phyloP scores from a whole-genome alignment of 768 basidiomycete species.

The Cubamyces lactineus region DNA sequence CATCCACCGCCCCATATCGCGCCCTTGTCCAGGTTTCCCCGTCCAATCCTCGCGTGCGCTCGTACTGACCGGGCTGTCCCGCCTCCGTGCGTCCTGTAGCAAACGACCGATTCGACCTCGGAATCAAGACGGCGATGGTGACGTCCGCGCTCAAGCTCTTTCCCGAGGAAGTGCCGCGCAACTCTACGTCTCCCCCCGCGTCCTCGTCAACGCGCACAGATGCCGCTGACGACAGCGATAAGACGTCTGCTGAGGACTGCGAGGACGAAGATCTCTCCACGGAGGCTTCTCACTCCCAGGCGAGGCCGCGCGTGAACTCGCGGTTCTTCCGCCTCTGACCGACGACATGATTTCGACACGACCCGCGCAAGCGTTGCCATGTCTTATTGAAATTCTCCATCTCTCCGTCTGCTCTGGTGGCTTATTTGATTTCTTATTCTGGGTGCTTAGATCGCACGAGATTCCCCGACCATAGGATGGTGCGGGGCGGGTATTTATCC shows the following conservation, averaged over 20 bases:
- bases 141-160: constrained; percentile 22
- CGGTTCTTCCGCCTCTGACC: constrained; percentile 29
- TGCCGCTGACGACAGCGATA: not conserved
- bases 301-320: constrained; percentile 22
- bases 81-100: constrained; percentile 10
- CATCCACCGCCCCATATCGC: not conserved
- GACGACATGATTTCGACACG: not conserved
- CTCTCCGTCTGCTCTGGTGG: not conserved
- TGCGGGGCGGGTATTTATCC: constrained; percentile 5
- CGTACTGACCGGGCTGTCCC: not conserved
- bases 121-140: constrained; percentile 30
- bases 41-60: not conserved
- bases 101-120: constrained; percentile 32
- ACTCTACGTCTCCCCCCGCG: constrained; percentile 1
- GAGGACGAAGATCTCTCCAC: constrained; percentile 1
- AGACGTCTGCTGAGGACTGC: constrained; percentile 3
- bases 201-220: not conserved
- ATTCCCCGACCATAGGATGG: not conserved
- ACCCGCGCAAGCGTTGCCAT: no score
- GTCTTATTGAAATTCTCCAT: not conserved
- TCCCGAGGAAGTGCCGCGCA: constrained; percentile 9
- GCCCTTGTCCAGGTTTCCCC: not conserved
- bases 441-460: constrained; percentile 1
- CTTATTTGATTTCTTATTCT: not conserved
- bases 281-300: not conserved